Base-by-base conservation (phyloP, 345 rosid genomes). In the Acer negundo region DNA sequence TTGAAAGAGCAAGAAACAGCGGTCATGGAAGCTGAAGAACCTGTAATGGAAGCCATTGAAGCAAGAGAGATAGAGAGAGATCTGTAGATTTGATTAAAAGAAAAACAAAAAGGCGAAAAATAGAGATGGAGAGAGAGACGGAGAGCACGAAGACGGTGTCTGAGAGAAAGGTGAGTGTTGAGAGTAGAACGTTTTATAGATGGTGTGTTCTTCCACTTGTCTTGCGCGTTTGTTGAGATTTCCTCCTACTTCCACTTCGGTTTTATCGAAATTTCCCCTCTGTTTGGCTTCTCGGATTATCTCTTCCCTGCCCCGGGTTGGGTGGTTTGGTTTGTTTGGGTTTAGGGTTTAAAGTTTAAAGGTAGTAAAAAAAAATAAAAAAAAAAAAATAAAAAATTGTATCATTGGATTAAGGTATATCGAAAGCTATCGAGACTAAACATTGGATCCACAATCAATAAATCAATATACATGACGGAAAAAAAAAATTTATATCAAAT, bases 21-120 rank as follows among this genome's bases (percentile, higher is more conserved):
- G 24, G 80, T 47, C 24, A 78, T 28, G 69, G 79, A 73, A 24
- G 77, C 44, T 10, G 86, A 83, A 79, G 75, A 26, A 28, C 77
- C 84, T 0, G 86, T 75, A 47, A 77, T 9, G 12, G 88, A 82
- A 69, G 88, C 88, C 90, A 87, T 87, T 77, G 72, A 23, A 74
- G 3, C 7, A 13, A 62, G 7, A 76, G 67, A 74, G 81, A 80
- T 72, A 64, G 17, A 62, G 7, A 76, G 67, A 74, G 81, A 80
- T 72, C 68, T 75, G 63, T 22, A 55, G 75, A 67, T 59, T 73
- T 20, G 38, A 13, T 3, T 61, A 1, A 26, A 11, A 24, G 63
- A 62, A 56, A 5, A 53, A 8, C 7, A 0, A 31, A 31, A 31
- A 5, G 38, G 38, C 38, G 23, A 67, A 22, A 6, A 55, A 7